Conservation (phyloP, 2,329 filamentous ascomycete species). For the Phoma sp. region DNA sequence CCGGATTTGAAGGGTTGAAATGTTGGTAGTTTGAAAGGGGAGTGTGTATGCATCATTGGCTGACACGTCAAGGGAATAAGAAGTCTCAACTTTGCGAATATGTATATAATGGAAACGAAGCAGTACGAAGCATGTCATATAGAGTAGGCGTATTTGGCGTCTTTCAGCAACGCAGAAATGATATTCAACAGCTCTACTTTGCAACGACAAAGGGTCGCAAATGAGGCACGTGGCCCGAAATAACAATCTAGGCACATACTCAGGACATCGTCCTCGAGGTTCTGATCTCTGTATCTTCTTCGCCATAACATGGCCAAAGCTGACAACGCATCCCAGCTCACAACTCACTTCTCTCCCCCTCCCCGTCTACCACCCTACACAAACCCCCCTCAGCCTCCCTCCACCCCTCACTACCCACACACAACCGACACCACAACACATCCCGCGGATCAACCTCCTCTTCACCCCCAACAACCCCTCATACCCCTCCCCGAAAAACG, state of each 20-base stretch:
- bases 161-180: no score
- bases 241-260: no score
- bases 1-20: conserved; percentile 16
- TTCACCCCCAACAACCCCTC: conserved; percentile 25
- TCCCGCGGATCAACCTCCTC: conserved; percentile 27
- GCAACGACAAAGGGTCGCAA: no score
- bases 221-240: no score
- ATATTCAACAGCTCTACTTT: no score
- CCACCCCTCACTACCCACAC: conserved; percentile 37
- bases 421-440: conserved; percentile 32
- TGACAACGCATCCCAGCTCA: no score
- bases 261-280: no score
- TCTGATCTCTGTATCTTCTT: no score
- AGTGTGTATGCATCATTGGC: not conserved
- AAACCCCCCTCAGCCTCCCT: conserved; percentile 23
- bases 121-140: no score
- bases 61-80: not conserved
- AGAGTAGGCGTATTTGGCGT: no score
- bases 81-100: not conserved
- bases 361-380: conserved; percentile 10
- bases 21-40: not conserved
- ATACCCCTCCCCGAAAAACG: conserved; percentile 32
- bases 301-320: no score
- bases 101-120: not conserved
- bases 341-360: no score